phyloP scores from a whole-genome alignment of 345 rosid genomes.

The Eucalyptus sp. region DNA sequence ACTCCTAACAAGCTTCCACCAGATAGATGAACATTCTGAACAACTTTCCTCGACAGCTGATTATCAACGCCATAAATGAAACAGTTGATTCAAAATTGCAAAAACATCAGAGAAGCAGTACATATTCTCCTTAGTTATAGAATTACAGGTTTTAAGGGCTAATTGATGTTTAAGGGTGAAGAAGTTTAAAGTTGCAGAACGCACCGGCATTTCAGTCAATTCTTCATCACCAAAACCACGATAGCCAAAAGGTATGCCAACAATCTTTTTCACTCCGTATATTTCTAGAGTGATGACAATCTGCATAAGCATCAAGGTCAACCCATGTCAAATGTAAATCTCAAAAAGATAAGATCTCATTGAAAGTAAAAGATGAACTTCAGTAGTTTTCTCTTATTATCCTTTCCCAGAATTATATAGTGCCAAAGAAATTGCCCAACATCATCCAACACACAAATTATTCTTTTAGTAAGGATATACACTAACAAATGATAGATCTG shows the following conservation, averaged over 20 bases:
- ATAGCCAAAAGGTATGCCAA: slow-evolving; percentile 95
- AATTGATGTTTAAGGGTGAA: background rate
- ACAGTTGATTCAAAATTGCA: background rate
- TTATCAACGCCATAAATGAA: slow-evolving; percentile 1
- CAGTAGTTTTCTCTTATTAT: background rate
- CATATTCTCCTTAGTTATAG: background rate
- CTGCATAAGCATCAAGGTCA: slow-evolving; percentile 23
- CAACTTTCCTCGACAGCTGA: slow-evolving; percentile 90
- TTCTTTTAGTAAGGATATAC: background rate
- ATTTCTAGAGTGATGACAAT: slow-evolving; percentile 93
- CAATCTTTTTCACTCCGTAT: slow-evolving; percentile 87
- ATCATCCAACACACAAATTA: background rate
- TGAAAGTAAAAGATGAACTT: background rate
- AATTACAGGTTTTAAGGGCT: background rate
- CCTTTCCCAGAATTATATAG: background rate
- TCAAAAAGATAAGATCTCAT: background rate
- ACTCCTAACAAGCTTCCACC: slow-evolving; percentile 99
- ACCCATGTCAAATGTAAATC: background rate
- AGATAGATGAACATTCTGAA: slow-evolving; percentile 93
- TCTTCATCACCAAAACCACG: slow-evolving; percentile 73
- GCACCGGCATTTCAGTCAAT: slow-evolving; percentile 75
- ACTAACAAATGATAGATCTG: background rate
- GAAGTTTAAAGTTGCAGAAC: background rate
- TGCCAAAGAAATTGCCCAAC: background rate
- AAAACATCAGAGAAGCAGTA: background rate